Evolutionary conservation across 768 basidiomycete species (phyloP).

Genomic region (Terana coerulea): DNA sequence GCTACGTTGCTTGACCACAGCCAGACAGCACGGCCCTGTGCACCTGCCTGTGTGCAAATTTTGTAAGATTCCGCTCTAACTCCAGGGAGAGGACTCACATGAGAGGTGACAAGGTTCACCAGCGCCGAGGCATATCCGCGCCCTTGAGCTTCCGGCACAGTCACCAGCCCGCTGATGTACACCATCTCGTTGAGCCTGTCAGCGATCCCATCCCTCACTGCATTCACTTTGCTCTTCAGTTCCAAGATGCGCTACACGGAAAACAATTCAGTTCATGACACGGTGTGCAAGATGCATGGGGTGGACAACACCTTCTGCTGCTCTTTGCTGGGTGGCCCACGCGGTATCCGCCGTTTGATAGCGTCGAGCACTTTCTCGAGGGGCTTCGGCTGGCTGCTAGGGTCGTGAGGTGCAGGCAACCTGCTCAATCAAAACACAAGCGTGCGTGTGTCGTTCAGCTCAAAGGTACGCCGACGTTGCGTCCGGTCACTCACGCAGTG

Average conservation of each 20-base stretch:
- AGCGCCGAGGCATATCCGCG: conserved; percentile 11
- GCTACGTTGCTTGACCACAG: conserved; percentile 12
- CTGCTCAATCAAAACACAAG: too few species aligned
- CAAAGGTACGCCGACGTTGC: too few species aligned
- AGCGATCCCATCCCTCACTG: background rate
- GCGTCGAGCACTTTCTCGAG: background rate
- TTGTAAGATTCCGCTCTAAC: too few species aligned
- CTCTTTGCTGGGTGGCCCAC: background rate
- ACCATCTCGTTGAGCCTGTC: background rate
- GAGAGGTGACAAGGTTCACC: background rate
- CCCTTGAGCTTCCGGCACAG: background rate
- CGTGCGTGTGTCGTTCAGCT: too few species aligned
- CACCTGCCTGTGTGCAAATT: conserved; percentile 19
- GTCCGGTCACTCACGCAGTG: too few species aligned
- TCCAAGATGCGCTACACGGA: conserved; percentile 3
- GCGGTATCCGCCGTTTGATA: background rate
- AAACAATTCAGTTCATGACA: too few species aligned
- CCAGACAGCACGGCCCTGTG: conserved; percentile 8
- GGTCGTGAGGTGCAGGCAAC: too few species aligned
- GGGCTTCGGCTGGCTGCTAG: too few species aligned
- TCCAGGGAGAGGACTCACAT: background rate
- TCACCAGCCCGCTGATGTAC: background rate
- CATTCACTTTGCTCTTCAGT: background rate
- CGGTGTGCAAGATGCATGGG: background rate
- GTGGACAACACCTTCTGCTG: background rate